Evolutionary conservation across 2,329 filamentous ascomycete genomes (phyloP), one percentile per base, ranked within the genome.

Genomic region (Setomelanomma holmii): DNA sequence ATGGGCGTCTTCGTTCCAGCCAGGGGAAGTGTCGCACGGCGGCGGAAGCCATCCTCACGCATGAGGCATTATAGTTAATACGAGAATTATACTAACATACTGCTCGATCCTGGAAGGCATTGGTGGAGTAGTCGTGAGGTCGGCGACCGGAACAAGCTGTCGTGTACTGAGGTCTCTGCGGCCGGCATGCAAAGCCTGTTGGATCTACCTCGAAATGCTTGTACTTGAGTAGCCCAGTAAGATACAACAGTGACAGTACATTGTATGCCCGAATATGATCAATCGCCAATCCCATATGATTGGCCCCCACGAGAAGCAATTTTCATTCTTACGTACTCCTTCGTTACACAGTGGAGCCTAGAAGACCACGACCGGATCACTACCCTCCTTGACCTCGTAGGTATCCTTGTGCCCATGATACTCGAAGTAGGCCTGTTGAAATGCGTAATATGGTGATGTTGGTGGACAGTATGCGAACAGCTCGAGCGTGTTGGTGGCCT

Each of bases 401-500:
- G 61, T 45, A 53, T 72, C 66, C 36, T 66, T 69, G 53, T 74
- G 71, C 17, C 69, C 69, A 49, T 73, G 68, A 40, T 63, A 59
- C 35, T 67, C 60, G 45, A 74, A 73, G 40, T 73, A 74, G 4
- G 67, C 66, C 44, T 67, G 49, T 46, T 72, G 64, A 19, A 71
- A 53, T 1, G 56, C 45, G 16, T 53, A 54, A 42, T 73, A 74
- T 10, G 69, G 69, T 8, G 69, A 72, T 5, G 60, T 52, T 7
- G 61, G 51, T 1, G 69, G 69, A 45, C 70, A 74, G 38, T 68
- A 64, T 2, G 66, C 71, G 40, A 74, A 74, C 11, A 72, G 57
- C 38, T 74, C 71, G 12, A 74, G 56, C 7, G 68, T 68, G 48
- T 74, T 69, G n/a, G 66, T 68, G 21, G 66, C 68, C 30, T 73